These are phyloP conservation scores for Kodamaea derodonti DNA, from an alignment of 1,139 yeast genomes.

Conservation along the genomic window DNA sequence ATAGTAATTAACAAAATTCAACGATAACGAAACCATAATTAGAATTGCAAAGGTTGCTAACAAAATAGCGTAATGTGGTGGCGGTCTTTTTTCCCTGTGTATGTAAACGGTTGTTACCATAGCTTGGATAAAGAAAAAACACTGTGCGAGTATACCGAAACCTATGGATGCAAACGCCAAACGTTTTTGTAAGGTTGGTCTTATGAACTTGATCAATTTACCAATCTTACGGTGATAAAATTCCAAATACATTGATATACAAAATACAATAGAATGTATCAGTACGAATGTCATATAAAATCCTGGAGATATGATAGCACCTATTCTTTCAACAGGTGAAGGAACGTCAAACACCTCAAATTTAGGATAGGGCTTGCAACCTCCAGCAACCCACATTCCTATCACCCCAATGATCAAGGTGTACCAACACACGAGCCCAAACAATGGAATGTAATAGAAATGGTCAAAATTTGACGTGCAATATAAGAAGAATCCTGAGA, in stretches of 20 bases:
- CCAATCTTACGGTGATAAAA: constrained; percentile 31
- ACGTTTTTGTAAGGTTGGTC: constrained; percentile 23
- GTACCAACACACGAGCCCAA: constrained; percentile 22
- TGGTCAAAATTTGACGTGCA: constrained; percentile 21
- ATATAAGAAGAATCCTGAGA: constrained; percentile 9
- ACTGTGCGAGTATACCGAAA: constrained; percentile 23
- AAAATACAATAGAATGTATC: constrained; percentile 24
- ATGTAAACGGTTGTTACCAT: constrained; percentile 21
- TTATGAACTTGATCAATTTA: constrained; percentile 27
- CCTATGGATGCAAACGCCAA: constrained; percentile 25
- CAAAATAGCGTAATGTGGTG: constrained; percentile 22
- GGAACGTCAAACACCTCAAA: constrained; percentile 12
- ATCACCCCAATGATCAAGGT: constrained; percentile 21
- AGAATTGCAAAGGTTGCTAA: constrained; percentile 27
- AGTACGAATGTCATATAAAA: constrained; percentile 22
- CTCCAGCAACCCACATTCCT: constrained; percentile 23
- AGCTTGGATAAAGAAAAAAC: constrained; percentile 23
- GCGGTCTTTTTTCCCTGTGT: constrained; percentile 14
- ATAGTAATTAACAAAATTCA: constrained; percentile 28
- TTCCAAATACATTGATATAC: constrained; percentile 25
- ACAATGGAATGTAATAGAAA: constrained; percentile 20
- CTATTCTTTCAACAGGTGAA: constrained; percentile 25
- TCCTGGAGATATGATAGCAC: constrained; percentile 23
- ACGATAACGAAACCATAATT: constrained; percentile 15
- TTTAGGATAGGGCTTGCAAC: constrained; percentile 19